phyloP scores from a whole-genome alignment of 768 basidiomycete species.

The Mycena olivaceomarginata region DNA sequence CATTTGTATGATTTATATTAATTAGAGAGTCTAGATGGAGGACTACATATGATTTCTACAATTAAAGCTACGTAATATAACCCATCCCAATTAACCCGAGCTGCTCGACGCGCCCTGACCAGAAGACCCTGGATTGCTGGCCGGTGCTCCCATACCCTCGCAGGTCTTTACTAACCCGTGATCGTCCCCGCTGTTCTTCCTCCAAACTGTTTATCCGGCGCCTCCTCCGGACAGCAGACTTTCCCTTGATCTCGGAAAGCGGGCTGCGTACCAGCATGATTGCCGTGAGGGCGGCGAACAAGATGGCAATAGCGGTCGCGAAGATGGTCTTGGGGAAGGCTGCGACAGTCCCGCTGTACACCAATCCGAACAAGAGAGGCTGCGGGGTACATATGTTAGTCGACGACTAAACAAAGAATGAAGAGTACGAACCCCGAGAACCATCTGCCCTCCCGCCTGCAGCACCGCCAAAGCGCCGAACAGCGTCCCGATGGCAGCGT shows the following conservation, averaged over 20 bases:
- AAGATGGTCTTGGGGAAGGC: constrained; percentile 84
- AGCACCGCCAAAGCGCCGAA: constrained; percentile 86
- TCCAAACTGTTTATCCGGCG: constrained; percentile 44
- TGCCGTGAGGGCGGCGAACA: constrained; percentile 62
- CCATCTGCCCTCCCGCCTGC: constrained; percentile 82
- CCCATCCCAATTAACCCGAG: constrained; percentile 14
- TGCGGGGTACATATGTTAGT: constrained; percentile 39
- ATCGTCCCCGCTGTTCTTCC: constrained; percentile 65
- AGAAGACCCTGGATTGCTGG: constrained; percentile 7
- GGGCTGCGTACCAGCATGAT: constrained; percentile 66
- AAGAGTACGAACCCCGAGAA: constrained; percentile 66
- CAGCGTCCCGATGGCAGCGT: constrained; percentile 68
- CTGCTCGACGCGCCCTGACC: not conserved
- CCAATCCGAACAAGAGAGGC: constrained; percentile 84
- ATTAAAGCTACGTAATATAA: not conserved
- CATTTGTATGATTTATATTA: not conserved
- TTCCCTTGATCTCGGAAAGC: constrained; percentile 48
- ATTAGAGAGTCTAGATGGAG: not conserved
- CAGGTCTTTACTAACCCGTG: constrained; percentile 68
- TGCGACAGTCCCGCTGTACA: constrained; percentile 84
- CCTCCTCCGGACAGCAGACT: constrained; percentile 40
- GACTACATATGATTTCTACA: constrained; percentile 25
- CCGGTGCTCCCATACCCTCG: constrained; percentile 40
- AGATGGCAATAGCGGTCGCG: constrained; percentile 70
- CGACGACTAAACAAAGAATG: constrained; percentile 22